phyloP scores from a whole-genome alignment of 768 basidiomycete species.

The Nidularia pulvinata region DNA sequence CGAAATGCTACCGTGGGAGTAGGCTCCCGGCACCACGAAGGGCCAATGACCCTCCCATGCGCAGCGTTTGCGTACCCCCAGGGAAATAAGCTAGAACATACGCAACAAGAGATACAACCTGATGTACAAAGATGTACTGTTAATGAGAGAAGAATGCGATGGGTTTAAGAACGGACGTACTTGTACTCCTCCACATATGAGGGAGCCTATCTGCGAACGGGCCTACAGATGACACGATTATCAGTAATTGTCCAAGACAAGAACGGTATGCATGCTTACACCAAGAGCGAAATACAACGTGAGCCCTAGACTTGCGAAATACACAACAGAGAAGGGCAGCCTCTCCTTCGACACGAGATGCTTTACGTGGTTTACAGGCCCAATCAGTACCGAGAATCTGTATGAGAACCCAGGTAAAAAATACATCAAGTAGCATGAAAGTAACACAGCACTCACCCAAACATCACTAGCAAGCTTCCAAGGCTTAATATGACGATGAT shows the following conservation, averaged over 20 bases:
- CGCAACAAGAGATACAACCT: conserved; percentile 80
- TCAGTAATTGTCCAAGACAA: background rate
- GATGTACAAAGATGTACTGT: too few species aligned
- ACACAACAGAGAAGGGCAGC: conserved; percentile 81
- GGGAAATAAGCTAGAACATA: conserved; percentile 98
- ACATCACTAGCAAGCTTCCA: conserved; percentile 94
- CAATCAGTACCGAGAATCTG: conserved; percentile 85
- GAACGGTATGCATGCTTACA: conserved; percentile 43
- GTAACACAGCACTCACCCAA: conserved; percentile 57
- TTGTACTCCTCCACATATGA: conserved; percentile 82
- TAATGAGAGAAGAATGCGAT: too few species aligned
- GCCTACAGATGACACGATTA: conserved; percentile 38
- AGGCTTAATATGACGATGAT: conserved; percentile 43
- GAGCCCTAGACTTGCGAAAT: conserved; percentile 79
- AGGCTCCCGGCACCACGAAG: conserved; percentile 84
- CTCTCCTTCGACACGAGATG: conserved; percentile 84
- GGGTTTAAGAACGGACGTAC: conserved; percentile 29
- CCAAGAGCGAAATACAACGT: conserved; percentile 94
- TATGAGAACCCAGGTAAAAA: too few species aligned
- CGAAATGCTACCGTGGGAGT: conserved; percentile 73
- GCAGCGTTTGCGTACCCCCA: conserved; percentile 79
- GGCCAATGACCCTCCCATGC: conserved; percentile 78
- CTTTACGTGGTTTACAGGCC: conserved; percentile 90
- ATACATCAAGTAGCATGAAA: background rate
- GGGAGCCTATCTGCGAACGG: conserved; percentile 84